phyloP scores from a whole-genome alignment of 352 stramenopile genomes.

The Phytophthora palmivora region DNA sequence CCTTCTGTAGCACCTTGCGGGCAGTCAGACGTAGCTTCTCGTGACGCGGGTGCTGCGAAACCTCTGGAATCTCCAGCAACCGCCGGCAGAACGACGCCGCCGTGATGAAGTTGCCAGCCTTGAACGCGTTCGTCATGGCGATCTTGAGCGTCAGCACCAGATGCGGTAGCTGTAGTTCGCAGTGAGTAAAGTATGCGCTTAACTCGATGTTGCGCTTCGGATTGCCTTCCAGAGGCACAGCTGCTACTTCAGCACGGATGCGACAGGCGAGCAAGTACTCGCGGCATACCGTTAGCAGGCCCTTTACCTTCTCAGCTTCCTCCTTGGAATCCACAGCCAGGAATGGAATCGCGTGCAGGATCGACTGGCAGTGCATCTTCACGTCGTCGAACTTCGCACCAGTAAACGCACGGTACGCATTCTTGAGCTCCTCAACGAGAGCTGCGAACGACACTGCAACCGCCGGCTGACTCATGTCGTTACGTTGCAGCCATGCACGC shows the following conservation, averaged over 20 bases:
- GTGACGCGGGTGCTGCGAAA: constrained; percentile 87
- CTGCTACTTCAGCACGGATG: constrained; percentile 91
- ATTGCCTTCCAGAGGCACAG: constrained; percentile 70
- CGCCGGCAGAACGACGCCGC: constrained; percentile 98
- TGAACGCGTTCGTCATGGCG: constrained; percentile 99
- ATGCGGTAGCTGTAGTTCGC: constrained; percentile 98
- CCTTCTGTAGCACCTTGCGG: constrained; percentile 98
- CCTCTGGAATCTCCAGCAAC: constrained; percentile 98
- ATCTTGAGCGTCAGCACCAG: constrained; percentile 98
- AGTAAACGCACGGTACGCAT: constrained; percentile 97
- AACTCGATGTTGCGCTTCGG: constrained; percentile 96
- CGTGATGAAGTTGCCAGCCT: constrained; percentile 99
- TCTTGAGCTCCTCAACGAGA: constrained; percentile 94
- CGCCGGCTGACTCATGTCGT: constrained; percentile 87
- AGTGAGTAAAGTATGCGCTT: constrained; percentile 99
- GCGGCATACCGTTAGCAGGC: constrained; percentile 95
- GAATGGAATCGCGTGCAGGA: constrained; percentile 96
- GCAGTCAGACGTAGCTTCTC: constrained; percentile 96
- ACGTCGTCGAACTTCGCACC: constrained; percentile 98
- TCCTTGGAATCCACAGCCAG: constrained; percentile 93
- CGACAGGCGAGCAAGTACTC: constrained; percentile 99
- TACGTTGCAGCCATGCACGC: constrained; percentile 85
- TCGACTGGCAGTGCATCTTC: constrained; percentile 92
- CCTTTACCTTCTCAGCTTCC: constrained; percentile 94
- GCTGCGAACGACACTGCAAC: constrained; percentile 90